Base-by-base conservation (phyloP, 345 rosid genomes). In the Murraya paniculata region DNA sequence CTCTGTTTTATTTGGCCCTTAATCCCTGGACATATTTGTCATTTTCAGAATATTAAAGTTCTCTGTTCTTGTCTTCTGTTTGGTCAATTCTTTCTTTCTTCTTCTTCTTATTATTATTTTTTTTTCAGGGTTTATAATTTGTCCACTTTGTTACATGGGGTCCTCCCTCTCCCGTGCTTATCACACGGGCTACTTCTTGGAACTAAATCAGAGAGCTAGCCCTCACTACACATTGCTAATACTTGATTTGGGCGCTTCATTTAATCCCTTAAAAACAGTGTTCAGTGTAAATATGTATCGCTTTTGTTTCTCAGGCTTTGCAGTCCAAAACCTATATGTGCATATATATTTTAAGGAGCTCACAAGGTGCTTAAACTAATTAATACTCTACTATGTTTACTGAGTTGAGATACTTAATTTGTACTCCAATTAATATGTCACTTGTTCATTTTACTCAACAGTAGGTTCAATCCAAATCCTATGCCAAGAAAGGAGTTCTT, bases 1-100 rank as follows among this genome's bases (percentile, higher is more conserved):
- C 70, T 11, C 69, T 11, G 35, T 2, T 48, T 30, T 77, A 13
- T 69, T 64, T 69, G 82, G 74, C 45, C 86, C 79, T 78, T 82
- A 82, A 82, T 60, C 62, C 35, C n/a, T 77, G 83, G 77, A 68
- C 58, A 64, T 70, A 33, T 76, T 82, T 86, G 86, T 81, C 85
- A 82, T 85, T 85, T 81, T 14, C 18, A 0, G 18, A 33, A 36
- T 27, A 68, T 78, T 68, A 75, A 84, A n/a, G 64, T 25, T 27
- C n/a, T 68, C 3, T 74, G 80, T 71, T 83, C 75, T 84, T 70
- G 76, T 75, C 79, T 60, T 60, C 58, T 77, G 86, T 75, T 59
- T 65, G 78, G 89, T 81, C 83, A 57, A 86, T 79, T 83, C 38
- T 55, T 30, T 28, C 45, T 6, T 9, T 61, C 45, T 39, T 39